Evolutionary conservation across 768 basidiomycete species (phyloP), one percentile per base, ranked within the genome.

Genomic region (Lactifluus subvellereus): DNA sequence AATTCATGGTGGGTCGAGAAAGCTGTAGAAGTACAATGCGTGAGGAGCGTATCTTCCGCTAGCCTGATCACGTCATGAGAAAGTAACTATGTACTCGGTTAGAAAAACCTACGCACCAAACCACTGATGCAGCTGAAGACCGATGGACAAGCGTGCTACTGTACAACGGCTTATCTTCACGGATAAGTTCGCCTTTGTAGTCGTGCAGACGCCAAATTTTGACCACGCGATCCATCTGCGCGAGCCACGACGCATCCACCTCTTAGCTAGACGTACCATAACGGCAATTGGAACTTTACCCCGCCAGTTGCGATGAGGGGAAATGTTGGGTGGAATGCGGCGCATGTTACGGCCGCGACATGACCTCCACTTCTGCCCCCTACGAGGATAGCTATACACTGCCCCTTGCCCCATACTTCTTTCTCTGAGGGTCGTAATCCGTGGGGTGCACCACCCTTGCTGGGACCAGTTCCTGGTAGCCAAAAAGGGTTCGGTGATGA

Each of bases 221-320:
- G 38, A 90, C 82, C 3, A 78, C 75, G 61, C 88, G 81, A 66
- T 92, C 90, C 66, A 89, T 76, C 89, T 91, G 57, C 14, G 60
- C 38, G 30, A 54, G 45, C 14, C 42, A 53, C 35, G 47, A 20
- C n/a, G 14, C 54, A 11, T 58, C 40, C 22, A 51, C n/a, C 30
- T 59, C 57, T 63, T 37, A 59, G 57, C 20, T 57, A 47, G 6
- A 49, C 30, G 54, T 30, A 58, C 22, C 42, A 60, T 4, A 35
- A 40, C 32, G 37, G 48, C 32, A 55, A 45, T 11, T 35, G 32
- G 13, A 6, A 75, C 84, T 37, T 62, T 71, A 91, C 89, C 22
- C 89, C 89, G 68, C 88, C 87, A 16, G 90, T 92, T 10, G 88
- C 89, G 56, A 92, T 78, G 16, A 91, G 67, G 4, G 88, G 87